Percentiles rank a stretch among this genome's conserved stretches.
Evolutionary conservation across 805 yeast genomes (phyloP).

Genomic region (Wickerhamomyces silvicola): DNA sequence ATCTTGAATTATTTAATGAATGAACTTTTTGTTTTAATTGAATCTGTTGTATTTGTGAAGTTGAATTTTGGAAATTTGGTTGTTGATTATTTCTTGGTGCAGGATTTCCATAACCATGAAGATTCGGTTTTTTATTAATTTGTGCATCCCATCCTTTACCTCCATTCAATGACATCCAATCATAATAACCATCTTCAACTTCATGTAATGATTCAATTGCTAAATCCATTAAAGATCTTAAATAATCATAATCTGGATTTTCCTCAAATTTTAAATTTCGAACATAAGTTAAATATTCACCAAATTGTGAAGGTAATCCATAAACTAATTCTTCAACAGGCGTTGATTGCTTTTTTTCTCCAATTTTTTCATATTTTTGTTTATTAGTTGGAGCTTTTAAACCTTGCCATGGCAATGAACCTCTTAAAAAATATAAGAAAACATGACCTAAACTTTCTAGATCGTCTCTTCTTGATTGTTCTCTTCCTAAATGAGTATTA

Average conservation of each 20-base stretch:
- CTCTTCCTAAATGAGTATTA: constrained; percentile 82
- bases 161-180: constrained; percentile 75
- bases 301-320: constrained; percentile 67
- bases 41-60: constrained; percentile 1
- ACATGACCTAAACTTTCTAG: constrained; percentile 79
- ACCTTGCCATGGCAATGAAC: constrained; percentile 89
- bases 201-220: constrained; percentile 53
- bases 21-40: constrained; percentile 22
- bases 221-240: constrained; percentile 53
- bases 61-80: neutral
- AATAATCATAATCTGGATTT: constrained; percentile 69
- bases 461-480: constrained; percentile 79
- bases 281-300: constrained; percentile 64
- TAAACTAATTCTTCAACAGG: constrained; percentile 53
- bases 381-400: constrained; percentile 82
- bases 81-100: constrained; percentile 34
- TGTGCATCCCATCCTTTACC: constrained; percentile 80
- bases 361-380: constrained; percentile 76
- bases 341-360: constrained; percentile 70
- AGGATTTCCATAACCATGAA: constrained; percentile 79
- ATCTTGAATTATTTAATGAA: constrained; percentile 21
- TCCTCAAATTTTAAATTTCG: constrained; percentile 70
- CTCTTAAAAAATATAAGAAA: constrained; percentile 69
- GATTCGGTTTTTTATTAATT: constrained; percentile 69
- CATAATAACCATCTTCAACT: constrained; percentile 61